Evolutionary conservation across 495 filamentous ascomycete genomes (phyloP).

Genomic region (Amphirosellinia nigrospora): DNA sequence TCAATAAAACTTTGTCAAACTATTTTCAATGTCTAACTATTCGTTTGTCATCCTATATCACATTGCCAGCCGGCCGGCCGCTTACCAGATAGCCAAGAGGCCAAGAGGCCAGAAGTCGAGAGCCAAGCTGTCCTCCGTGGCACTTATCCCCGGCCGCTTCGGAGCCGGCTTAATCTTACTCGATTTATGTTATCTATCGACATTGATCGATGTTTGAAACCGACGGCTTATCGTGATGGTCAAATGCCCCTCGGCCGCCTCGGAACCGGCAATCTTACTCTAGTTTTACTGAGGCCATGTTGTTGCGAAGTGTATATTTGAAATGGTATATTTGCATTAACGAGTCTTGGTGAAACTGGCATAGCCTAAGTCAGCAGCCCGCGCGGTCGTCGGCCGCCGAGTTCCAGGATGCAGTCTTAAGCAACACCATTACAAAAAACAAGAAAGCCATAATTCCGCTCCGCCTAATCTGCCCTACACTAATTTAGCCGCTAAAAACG

Average conservation of each 20-base stretch:
- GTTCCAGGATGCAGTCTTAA: neutral
- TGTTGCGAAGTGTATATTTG: no score
- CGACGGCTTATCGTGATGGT: neutral
- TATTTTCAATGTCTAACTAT: neutral
- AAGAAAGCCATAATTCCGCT: no score
- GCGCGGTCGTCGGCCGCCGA: slow-evolving; percentile 12
- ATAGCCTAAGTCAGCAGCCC: neutral
- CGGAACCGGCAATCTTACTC: no score
- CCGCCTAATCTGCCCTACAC: neutral
- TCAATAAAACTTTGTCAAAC: neutral
- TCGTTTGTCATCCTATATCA: neutral
- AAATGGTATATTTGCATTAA: no score
- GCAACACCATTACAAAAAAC: neutral
- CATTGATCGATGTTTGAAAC: neutral
- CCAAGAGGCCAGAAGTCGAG: neutral
- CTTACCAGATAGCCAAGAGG: neutral
- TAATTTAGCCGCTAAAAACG: neutral
- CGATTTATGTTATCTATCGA: neutral
- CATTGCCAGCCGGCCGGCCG: neutral
- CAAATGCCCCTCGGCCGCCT: no score
- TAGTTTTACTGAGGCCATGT: no score
- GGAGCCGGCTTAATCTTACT: neutral
- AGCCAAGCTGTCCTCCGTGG: neutral
- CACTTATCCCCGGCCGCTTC: neutral
- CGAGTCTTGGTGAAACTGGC: neutral